Evolutionary conservation across 139 green algal species (phyloP).

Genomic region (Chlorella sorokiniana): DNA sequence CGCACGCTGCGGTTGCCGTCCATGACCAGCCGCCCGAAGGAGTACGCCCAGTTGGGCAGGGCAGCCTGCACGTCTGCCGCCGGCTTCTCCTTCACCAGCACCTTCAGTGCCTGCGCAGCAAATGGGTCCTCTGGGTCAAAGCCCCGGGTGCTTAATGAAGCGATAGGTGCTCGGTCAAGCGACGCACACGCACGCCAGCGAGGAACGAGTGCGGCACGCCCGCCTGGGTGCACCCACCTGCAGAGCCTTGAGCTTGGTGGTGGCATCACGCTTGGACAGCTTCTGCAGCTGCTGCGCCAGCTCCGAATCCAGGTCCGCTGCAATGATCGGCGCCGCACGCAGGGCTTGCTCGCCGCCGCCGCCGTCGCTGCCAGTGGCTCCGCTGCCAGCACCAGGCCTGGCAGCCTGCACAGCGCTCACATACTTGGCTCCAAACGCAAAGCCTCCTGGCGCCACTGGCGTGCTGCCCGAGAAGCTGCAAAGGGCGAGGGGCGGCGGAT

Average conservation of each 20-base stretch:
- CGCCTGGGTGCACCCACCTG: conserved; percentile 45
- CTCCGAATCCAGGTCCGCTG: conserved; percentile 67
- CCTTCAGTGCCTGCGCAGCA: conserved; percentile 45
- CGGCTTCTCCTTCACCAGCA: conserved; percentile 43
- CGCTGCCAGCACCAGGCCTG: background rate
- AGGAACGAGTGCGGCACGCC: too few relatives aligned
- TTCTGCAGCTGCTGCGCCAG: conserved; percentile 73
- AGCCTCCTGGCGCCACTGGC: background rate
- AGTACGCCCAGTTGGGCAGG: conserved; percentile 72
- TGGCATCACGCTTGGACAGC: conserved; percentile 79
- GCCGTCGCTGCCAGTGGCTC: background rate
- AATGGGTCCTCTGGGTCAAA: background rate
- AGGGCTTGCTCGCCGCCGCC: background rate
- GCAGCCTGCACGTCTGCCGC: conserved; percentile 38
- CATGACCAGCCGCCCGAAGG: conserved; percentile 68
- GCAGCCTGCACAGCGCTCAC: conserved; percentile 16
- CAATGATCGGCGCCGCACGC: conserved; percentile 7
- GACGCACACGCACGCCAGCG: too few relatives aligned
- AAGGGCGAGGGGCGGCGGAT: background rate
- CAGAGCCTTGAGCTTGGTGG: conserved; percentile 86
- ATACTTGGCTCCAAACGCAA: conserved; percentile 47
- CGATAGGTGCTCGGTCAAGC: background rate
- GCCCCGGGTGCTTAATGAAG: background rate
- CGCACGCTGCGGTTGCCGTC: conserved; percentile 75
- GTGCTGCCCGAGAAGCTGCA: conserved; percentile 20